phyloP scores from a whole-genome alignment of 2,329 filamentous ascomycete species.

The Hymenoscyphus infarciens region DNA sequence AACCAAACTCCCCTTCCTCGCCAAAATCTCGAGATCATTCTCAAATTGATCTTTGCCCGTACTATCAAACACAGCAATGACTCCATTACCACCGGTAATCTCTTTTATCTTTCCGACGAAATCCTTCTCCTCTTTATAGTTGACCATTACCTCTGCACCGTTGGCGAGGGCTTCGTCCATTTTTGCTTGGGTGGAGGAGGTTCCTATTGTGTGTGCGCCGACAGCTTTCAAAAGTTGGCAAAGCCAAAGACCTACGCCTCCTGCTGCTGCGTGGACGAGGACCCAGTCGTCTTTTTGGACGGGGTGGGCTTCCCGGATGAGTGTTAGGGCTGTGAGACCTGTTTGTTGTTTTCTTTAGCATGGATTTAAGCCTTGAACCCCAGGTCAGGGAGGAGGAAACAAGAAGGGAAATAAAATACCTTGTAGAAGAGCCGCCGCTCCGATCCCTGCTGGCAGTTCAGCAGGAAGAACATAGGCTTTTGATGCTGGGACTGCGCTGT shows the following conservation, averaged over 20 bases:
- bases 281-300: slow-evolving; percentile 78
- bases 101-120: slow-evolving; percentile 58
- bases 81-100: slow-evolving; percentile 70
- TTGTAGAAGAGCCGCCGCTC: slow-evolving; percentile 69
- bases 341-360: too few relatives aligned
- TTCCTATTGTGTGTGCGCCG: slow-evolving; percentile 76
- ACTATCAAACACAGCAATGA: slow-evolving; percentile 78
- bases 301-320: slow-evolving; percentile 68
- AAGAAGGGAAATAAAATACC: too few relatives aligned
- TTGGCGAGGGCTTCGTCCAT: slow-evolving; percentile 62
- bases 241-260: slow-evolving; percentile 73
- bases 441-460: slow-evolving; percentile 56
- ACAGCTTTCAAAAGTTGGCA: slow-evolving; percentile 69
- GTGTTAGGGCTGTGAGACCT: slow-evolving; percentile 76
- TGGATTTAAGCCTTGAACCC: too few relatives aligned
- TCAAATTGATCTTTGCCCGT: slow-evolving; percentile 87
- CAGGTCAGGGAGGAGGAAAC: too few relatives aligned
- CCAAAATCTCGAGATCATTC: slow-evolving; percentile 67
- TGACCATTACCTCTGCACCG: slow-evolving; percentile 69
- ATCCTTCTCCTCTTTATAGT: slow-evolving; percentile 59
- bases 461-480: slow-evolving; percentile 62
- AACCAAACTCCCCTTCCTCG: slow-evolving; percentile 71
- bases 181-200: slow-evolving; percentile 72
- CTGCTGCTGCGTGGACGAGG: slow-evolving; percentile 81
- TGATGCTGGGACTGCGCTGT: slow-evolving; percentile 49